phyloP scores from a whole-genome alignment of 768 basidiomycete species.

The Rhizopogon rudus region DNA sequence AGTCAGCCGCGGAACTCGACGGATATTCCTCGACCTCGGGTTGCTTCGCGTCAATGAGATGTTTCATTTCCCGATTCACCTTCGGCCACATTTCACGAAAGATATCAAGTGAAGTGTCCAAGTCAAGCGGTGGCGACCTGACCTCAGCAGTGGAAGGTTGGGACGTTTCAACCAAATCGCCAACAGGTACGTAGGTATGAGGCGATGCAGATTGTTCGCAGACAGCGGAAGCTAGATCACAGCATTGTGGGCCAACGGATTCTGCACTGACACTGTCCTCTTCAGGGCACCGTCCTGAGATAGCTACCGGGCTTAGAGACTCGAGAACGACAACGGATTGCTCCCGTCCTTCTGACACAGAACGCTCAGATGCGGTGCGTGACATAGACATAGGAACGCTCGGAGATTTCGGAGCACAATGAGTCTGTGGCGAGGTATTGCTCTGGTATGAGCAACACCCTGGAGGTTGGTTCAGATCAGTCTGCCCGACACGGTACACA shows the following conservation, averaged over 20 bases:
- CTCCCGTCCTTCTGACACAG: background rate
- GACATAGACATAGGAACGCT: background rate
- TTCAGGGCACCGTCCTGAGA: background rate
- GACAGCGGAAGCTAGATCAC: background rate
- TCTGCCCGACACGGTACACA: constrained; percentile 27
- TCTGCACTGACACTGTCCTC: background rate
- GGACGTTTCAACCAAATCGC: background rate
- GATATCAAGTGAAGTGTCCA: constrained; percentile 11
- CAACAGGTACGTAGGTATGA: background rate
- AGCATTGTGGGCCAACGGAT: background rate
- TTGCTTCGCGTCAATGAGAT: constrained; percentile 19
- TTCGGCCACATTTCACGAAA: constrained; percentile 29
- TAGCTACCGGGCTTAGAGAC: background rate
- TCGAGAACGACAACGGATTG: background rate
- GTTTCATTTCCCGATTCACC: constrained; percentile 32
- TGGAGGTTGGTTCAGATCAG: background rate
- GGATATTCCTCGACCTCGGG: background rate
- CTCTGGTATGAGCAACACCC: background rate
- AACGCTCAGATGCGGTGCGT: background rate
- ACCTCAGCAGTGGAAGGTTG: constrained; percentile 9
- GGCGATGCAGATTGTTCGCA: background rate
- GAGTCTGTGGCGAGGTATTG: background rate
- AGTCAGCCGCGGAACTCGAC: background rate
- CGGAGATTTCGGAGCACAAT: background rate
- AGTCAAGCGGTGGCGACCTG: constrained; percentile 11